Base-by-base conservation (phyloP, 495 filamentous ascomycete genomes). In the Tirmania nivea region DNA sequence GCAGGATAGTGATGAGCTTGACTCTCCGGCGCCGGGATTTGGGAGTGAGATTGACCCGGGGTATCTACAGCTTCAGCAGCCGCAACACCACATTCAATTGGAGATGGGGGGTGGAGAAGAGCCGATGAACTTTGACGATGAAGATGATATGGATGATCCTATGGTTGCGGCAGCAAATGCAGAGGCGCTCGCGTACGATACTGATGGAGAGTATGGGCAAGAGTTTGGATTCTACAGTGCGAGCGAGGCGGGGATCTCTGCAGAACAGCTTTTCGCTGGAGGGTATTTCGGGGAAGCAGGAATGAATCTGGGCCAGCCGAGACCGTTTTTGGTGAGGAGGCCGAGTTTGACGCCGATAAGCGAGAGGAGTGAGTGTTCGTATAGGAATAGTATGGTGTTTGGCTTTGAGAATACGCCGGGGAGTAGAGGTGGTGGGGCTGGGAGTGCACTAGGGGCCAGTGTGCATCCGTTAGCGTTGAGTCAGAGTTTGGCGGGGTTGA, bases 151-250 rank as follows among this genome's bases (percentile, higher is more conserved):
- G 53, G 86, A 95, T 60, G 86, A 94, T 57, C 74, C 77, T 45
- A 92, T 97, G 63, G 86, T 96, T 56, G 92, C 89, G 0, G 90
- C 82, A 25, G 90, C 90, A 17, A 97, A 97, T 58, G 89, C 89
- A 7, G 86, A 88, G 60, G 90, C 83, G 19, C 73, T 97, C 4
- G 90, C 90, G 16, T 85, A 83, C 57, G 90, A 97, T 59, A 78
- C 79, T 14, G 89, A 94, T 50, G 89, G 84, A 8, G 88, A 86
- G 69, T 97, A 97, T 63, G 92, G 90, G 3, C 81, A 87, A 57
- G 90, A 97, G 65, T 97, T 97, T 58, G 88, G 87, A n/a, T 97
- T 97, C 67, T 96, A 90, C 63, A 85, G 88, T 57, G 48, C 48
- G 48, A 60, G 48, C 48, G 47, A 65, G 49, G 53, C 17, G 14